These are phyloP conservation scores for Drechslerella coelobrocha DNA, from an alignment of 2,329 filamentous ascomycete genomes.

Conservation along the genomic window DNA sequence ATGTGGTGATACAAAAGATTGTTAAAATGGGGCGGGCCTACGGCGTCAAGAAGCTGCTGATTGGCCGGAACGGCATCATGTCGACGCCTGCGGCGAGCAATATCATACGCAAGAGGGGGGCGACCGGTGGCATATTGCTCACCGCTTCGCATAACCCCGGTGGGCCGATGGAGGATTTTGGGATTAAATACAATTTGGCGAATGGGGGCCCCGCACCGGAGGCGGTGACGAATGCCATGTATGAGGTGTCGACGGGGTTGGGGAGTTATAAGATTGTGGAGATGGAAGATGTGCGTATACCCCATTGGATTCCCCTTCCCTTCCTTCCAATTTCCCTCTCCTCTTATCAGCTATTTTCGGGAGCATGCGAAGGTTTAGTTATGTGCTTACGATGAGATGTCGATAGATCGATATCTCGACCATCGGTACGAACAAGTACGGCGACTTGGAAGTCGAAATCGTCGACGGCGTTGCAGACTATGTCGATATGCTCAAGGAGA, in stretches of 20 bases:
- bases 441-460: constrained; percentile 88
- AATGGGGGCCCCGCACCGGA: constrained; percentile 97
- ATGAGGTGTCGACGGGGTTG: constrained; percentile 84
- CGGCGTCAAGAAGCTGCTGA: constrained; percentile 96
- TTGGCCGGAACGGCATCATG: constrained; percentile 94
- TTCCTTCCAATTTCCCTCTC: not conserved
- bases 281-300: constrained; percentile 76
- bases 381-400: not conserved
- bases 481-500: constrained; percentile 92
- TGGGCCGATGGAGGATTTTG: constrained; percentile 92
- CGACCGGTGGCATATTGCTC: constrained; percentile 93
- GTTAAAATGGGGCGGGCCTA: constrained; percentile 97
- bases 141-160: constrained; percentile 98
- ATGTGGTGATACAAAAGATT: constrained; percentile 93
- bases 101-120: constrained; percentile 90
- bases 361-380: not conserved
- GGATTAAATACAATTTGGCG: constrained; percentile 99
- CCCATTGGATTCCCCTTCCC: no score
- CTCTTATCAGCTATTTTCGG: not conserved
- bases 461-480: constrained; percentile 94
- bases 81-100: constrained; percentile 96
- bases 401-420: constrained; percentile 70
- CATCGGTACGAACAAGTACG: constrained; percentile 84
- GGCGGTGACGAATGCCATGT: constrained; percentile 97
- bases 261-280: constrained; percentile 90